A percentile compares a stretch with the other conserved stretches of the same genome.
These are phyloP conservation scores for Trypanosoma avium DNA, from an alignment of 208 protist species.

Conservation along the genomic window DNA sequence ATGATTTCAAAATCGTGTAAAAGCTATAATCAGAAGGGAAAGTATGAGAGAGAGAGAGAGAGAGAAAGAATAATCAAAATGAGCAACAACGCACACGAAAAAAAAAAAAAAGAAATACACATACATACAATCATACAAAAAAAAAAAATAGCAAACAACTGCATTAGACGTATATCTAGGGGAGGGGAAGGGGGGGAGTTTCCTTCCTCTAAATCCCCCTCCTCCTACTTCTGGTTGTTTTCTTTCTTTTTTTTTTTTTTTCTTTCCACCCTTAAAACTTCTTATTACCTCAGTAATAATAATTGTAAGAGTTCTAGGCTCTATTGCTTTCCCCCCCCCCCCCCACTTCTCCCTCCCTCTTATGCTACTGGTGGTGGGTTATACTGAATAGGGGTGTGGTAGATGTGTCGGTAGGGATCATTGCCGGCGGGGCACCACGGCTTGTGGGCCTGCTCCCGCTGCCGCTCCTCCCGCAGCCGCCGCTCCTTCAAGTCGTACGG, in stretches of 20 bases:
- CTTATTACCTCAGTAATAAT: not conserved
- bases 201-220: not conserved
- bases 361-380: conserved; percentile 60
- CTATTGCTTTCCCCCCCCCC: no score
- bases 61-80: not conserved
- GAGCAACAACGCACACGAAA: not conserved
- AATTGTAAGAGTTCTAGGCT: no score
- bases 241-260: not conserved
- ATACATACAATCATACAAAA: no score
- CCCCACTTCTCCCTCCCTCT: no score
- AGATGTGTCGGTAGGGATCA: conserved; percentile 80
- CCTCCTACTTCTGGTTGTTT: conserved; percentile 2
- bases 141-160: no score
- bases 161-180: no score
- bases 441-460: conserved; percentile 69
- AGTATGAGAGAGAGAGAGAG: not conserved
- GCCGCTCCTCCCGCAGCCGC: conserved; percentile 47
- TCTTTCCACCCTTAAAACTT: not conserved
- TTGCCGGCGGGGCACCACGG: conserved; percentile 73
- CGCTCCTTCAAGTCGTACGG: conserved; percentile 87
- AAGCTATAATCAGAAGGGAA: no score
- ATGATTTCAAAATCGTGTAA: no score
- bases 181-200: not conserved
- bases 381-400: conserved; percentile 69
- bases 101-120: not conserved